phyloP scores from a whole-genome alignment of 148 eudicot species.

The Arctostaphylos glauca region DNA sequence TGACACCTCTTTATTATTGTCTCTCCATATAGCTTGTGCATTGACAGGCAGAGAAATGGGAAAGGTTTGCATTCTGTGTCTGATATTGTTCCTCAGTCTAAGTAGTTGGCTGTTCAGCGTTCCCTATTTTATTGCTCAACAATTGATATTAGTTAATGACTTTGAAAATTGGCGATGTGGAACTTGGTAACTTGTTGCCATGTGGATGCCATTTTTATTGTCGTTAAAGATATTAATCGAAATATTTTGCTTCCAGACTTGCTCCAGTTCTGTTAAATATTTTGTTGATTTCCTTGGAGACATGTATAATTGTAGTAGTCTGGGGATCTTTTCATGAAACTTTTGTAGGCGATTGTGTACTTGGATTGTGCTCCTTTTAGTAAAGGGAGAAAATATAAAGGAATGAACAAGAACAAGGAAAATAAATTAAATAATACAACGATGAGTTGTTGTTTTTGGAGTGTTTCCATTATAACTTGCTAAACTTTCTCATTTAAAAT shows the following conservation, averaged over 20 bases:
- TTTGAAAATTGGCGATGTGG: not conserved
- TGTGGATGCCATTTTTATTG: not conserved
- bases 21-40: not conserved
- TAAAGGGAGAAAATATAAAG: not conserved
- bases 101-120: not conserved
- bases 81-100: not conserved
- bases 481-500: conserved; percentile 14
- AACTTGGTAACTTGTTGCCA: not conserved
- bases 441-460: not conserved
- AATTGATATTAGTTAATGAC: not conserved
- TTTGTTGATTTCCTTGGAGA: not conserved
- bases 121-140: not conserved
- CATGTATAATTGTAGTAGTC: not conserved
- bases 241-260: not conserved
- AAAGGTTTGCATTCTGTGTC: not conserved
- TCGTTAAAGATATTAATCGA: not conserved
- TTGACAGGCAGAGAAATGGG: not conserved
- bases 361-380: not conserved
- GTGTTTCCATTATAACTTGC: not conserved
- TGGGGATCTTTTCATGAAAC: not conserved
- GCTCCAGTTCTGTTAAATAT: not conserved
- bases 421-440: not conserved
- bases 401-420: not conserved
- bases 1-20: not conserved
- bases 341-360: not conserved